These are phyloP conservation scores for Coffea eugenioides DNA, from an alignment of 257 asterid genomes.

Conservation along the genomic window DNA sequence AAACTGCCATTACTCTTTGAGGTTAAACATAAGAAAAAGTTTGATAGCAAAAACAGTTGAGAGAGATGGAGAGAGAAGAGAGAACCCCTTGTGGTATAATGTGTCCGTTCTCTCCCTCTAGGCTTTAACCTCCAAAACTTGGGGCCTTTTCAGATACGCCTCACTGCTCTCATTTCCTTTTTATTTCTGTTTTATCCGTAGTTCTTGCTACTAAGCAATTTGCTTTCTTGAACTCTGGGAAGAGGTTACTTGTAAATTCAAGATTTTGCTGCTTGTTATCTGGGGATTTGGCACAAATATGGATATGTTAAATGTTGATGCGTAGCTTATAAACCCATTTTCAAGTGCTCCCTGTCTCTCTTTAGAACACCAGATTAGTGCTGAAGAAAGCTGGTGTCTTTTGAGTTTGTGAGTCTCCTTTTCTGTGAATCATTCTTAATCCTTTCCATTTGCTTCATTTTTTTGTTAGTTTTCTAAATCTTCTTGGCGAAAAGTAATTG, in stretches of 20 bases:
- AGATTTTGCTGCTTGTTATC: slow-evolving; percentile 12
- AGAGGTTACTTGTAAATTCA: slow-evolving; percentile 4
- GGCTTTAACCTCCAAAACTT: slow-evolving; percentile 3
- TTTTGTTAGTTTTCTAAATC: not conserved
- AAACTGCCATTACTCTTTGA: slow-evolving; percentile 4
- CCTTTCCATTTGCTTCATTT: not conserved
- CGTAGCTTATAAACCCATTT: slow-evolving; percentile 4
- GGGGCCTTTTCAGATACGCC: slow-evolving; percentile 2
- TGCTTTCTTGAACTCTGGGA: slow-evolving; percentile 2
- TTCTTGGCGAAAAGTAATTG: slow-evolving; percentile 1
- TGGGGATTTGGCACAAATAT: slow-evolving; percentile 18
- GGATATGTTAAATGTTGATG: too few species aligned
- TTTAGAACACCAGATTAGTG: slow-evolving; percentile 10
- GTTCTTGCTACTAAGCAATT: not conserved
- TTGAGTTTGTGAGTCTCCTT: slow-evolving; percentile 17
- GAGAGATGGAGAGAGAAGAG: slow-evolving; percentile 5
- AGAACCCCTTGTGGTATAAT: not conserved
- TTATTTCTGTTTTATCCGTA: not conserved
- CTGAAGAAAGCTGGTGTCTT: slow-evolving; percentile 21
- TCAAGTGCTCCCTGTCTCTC: not conserved
- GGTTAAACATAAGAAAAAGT: not conserved
- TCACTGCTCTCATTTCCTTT: slow-evolving; percentile 5
- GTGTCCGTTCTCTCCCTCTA: slow-evolving; percentile 17
- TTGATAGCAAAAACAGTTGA: not conserved
- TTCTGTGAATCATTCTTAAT: not conserved